These are phyloP conservation scores for Quercus berberidifolia DNA, from an alignment of 306 rosid genomes.

Conservation along the genomic window DNA sequence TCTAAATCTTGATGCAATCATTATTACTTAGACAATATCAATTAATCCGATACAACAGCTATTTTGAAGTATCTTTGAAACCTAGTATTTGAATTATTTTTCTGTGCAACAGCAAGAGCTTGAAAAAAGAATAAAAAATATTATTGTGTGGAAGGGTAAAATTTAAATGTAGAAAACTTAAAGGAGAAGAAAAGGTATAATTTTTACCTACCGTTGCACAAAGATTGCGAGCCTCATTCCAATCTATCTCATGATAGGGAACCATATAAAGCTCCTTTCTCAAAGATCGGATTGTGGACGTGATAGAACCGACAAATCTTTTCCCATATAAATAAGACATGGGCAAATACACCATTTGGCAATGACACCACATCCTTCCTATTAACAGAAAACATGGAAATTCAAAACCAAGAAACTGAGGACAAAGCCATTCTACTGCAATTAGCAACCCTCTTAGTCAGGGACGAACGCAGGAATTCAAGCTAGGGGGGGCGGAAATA, in stretches of 20 bases:
- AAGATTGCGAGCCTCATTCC: constrained; percentile 36
- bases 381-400: constrained; percentile 20
- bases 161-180: background rate
- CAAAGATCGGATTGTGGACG: constrained; percentile 64
- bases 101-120: background rate
- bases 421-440: too few relatives aligned
- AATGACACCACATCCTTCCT: constrained; percentile 99
- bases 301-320: constrained; percentile 83
- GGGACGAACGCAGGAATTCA: too few relatives aligned
- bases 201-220: constrained; percentile 51
- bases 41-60: background rate
- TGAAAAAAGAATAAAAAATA: background rate
- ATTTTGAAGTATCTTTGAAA: background rate
- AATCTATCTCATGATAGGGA: constrained; percentile 75
- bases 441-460: too few relatives aligned
- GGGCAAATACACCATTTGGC: constrained; percentile 91
- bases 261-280: constrained; percentile 69
- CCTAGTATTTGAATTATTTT: background rate
- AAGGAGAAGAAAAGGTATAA: too few relatives aligned
- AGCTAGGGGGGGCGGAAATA: too few relatives aligned
- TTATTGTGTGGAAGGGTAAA: background rate
- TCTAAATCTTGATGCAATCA: too few relatives aligned
- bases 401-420: background rate
- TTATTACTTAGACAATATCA: too few relatives aligned
- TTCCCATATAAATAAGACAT: constrained; percentile 90